Conservation (phyloP, 768 basidiomycete species). For the Boletus fagicola region DNA sequence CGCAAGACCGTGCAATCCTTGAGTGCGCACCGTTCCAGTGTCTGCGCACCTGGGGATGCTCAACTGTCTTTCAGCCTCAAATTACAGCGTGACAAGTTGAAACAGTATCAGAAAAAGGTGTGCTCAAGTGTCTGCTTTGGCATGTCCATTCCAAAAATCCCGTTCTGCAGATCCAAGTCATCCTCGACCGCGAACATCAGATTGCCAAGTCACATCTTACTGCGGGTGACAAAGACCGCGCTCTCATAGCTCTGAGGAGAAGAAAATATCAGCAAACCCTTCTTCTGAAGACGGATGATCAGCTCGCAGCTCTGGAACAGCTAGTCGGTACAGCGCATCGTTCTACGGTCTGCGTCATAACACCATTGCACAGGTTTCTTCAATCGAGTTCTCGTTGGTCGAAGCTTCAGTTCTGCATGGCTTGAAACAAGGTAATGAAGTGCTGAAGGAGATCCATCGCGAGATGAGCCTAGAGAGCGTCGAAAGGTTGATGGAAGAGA, state of each 20-base stretch:
- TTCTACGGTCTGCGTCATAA: neutral
- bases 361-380: conserved; percentile 67
- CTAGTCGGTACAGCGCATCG: conserved; percentile 51
- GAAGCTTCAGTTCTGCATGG: conserved; percentile 93
- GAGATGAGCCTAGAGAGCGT: conserved; percentile 91
- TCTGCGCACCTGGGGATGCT: conserved; percentile 19
- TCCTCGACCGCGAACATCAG: conserved; percentile 84
- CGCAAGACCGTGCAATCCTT: conserved; percentile 91
- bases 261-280: conserved; percentile 93
- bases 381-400: conserved; percentile 94
- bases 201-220: conserved; percentile 84
- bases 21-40: conserved; percentile 61
- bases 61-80: conserved; percentile 65
- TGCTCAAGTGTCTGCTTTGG: conserved; percentile 11
- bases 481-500: conserved; percentile 93
- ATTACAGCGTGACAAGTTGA: conserved; percentile 92
- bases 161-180: conserved; percentile 67
- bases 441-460: conserved; percentile 89
- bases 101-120: conserved; percentile 94
- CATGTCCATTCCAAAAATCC: neutral
- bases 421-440: conserved; percentile 88
- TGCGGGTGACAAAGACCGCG: conserved; percentile 82
- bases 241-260: conserved; percentile 81
- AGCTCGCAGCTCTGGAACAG: conserved; percentile 85
- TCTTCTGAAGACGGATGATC: conserved; percentile 82